Percentiles rank a stretch among this genome's conserved stretches.
Evolutionary conservation across 2,329 filamentous ascomycete species (phyloP).

Genomic region (Alternaria atra): DNA sequence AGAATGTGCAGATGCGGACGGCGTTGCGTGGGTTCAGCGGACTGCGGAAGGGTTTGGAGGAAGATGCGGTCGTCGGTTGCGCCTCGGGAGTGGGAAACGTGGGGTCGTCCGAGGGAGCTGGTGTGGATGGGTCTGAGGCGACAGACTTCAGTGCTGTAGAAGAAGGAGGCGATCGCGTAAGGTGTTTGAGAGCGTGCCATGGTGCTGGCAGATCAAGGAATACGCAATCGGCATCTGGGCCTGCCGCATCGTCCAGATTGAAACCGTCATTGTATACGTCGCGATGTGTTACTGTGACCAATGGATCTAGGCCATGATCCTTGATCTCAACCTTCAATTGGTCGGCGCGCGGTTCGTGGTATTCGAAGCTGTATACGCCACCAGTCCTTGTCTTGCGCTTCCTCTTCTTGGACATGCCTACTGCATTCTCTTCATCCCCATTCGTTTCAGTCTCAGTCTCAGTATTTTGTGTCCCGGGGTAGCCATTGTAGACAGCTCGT

Average conservation of each 20-base stretch:
- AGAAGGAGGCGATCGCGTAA: constrained; percentile 64
- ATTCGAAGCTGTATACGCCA: constrained; percentile 84
- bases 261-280: constrained; percentile 84
- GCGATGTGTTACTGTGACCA: constrained; percentile 78
- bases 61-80: constrained; percentile 11
- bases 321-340: constrained; percentile 74
- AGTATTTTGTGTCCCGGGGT: constrained; percentile 54
- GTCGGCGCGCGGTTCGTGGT: constrained; percentile 74
- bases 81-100: constrained; percentile 4
- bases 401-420: constrained; percentile 28
- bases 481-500: constrained; percentile 78
- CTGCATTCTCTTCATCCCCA: constrained; percentile 45
- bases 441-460: constrained; percentile 14
- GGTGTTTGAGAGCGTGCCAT: constrained; percentile 79
- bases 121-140: constrained; percentile 49
- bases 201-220: constrained; percentile 85
- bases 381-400: constrained; percentile 59
- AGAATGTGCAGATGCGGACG: constrained; percentile 90
- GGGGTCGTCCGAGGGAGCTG: constrained; percentile 46
- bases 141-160: constrained; percentile 37
- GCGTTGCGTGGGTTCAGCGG: constrained; percentile 75
- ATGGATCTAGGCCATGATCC: constrained; percentile 70
- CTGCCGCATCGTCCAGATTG: constrained; percentile 55
- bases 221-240: constrained; percentile 68
- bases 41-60: constrained; percentile 48